Evolutionary conservation across 1,139 yeast genomes (phyloP), one percentile per base, ranked within the genome.

Genomic region (Pichiaceae sp.): DNA sequence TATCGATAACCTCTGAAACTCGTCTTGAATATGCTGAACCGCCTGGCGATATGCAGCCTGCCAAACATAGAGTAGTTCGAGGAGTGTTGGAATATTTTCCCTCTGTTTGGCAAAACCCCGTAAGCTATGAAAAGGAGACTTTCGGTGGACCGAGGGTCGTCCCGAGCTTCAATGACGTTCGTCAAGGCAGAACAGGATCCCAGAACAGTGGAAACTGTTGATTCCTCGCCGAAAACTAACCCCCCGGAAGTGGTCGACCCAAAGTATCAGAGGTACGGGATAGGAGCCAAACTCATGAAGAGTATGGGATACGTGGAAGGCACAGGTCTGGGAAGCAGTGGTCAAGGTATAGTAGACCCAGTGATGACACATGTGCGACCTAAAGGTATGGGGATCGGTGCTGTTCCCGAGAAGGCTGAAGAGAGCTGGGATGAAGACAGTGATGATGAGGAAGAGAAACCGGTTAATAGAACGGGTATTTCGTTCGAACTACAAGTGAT

Each of bases 231-330:
- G n/a, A n/a, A n/a, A n/a, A n/a, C n/a, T n/a, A n/a, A n/a, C n/a
- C n/a, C n/a, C n/a, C n/a, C n/a, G n/a, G n/a, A n/a, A 21, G 24
- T 7, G 24, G 24, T 21, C 9, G 24, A 21, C 11, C 24, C 24
- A 7, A 21, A 11, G 24, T 21, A 21, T n/a, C 37, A 40, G 24
- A 44, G 53, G 38, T 89, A 87, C 51, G 97, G 98, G 8, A 74
- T 86, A 32, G 98, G 97, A 26, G 96, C 96, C 2, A 63, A 71
- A 37, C 63, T 91, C 36, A 58, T 91, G 65, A 68, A 76, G 51
- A 72, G 77, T 47, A 89, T 91, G 97, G 98, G 98, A 0, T 89
- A 86, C 55, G 68, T 69, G 14, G 72, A 72, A 31, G 98, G 98
- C 0, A 66, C 72, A 45, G 97, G 97, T 0, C 68, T 91, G 17